A percentile compares a stretch with the other conserved stretches of the same genome.
These are phyloP conservation scores for Didymella sp. DNA, from an alignment of 2,329 filamentous ascomycete species.

Conservation along the genomic window DNA sequence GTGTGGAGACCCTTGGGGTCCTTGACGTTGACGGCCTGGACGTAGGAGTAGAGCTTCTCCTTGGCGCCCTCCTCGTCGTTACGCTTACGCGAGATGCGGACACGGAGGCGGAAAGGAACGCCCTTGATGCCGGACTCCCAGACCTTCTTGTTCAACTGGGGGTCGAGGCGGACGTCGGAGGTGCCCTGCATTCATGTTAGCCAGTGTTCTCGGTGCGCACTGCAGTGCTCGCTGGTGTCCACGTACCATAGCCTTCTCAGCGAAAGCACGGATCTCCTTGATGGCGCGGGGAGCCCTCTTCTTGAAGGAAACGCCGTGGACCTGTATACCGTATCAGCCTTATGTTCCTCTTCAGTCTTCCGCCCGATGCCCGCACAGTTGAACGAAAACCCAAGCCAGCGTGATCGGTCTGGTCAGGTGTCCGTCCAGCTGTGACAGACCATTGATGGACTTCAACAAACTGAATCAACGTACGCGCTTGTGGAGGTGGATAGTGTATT, in stretches of 20 bases:
- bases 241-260: conserved; percentile 93
- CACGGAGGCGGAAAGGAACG: conserved; percentile 93
- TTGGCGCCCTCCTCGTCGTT: conserved; percentile 99
- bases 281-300: conserved; percentile 98
- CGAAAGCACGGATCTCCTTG: conserved; percentile 99
- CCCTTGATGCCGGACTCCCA: conserved; percentile 99
- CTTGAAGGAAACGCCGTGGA: conserved; percentile 99
- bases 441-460: conserved; percentile 75
- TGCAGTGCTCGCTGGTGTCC: neutral
- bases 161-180: conserved; percentile 95
- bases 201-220: neutral
- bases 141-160: conserved; percentile 99
- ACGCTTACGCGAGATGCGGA: conserved; percentile 99
- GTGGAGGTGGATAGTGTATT: conserved; percentile 99
- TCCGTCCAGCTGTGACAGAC: conserved; percentile 47
- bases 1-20: conserved; percentile 97
- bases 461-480: conserved; percentile 88
- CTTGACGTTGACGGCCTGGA: conserved; percentile 99
- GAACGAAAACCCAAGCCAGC: conserved; percentile 24
- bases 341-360: conserved; percentile 65
- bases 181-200: conserved; percentile 72
- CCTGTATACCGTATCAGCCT: conserved; percentile 67
- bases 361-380: conserved; percentile 61
- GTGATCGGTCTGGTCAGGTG: conserved; percentile 29
- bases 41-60: conserved; percentile 99